Base-by-base conservation (phyloP, 148 eudicot species). In the Rhododendron henanense region DNA sequence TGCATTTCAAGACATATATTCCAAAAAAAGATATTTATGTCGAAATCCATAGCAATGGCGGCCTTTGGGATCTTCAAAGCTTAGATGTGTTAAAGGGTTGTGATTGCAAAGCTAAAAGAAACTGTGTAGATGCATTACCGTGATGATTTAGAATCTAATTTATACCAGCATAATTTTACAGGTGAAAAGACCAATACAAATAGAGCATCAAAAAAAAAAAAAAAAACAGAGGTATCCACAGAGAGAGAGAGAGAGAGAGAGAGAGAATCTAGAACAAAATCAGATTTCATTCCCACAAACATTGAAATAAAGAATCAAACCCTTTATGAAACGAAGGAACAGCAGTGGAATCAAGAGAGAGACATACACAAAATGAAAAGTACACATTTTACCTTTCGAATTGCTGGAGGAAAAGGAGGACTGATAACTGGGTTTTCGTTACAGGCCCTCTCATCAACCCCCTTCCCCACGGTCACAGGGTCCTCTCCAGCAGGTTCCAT, bases 401-500 rank as follows among this genome's bases (percentile, higher is more conserved):
- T 33, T 33, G 35, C 35, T 33, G 35, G 35, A 33, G 35, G 35
- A 33, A 33, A 33, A 33, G 35, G 35, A 33, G 35, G 1, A 33
- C 35, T 33, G 35, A 41, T 44, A 57, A 75, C 74, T 25, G 84
- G 63, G 65, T 53, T 37, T 41, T 71, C 31, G 67, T 80, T 23
- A 25, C 3, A 44, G 51, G 76, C 37, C 37, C 65, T 78, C 16
- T 83, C 57, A 83, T 67, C 86, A 79, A 28, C 50, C 51, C 84
- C 86, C 80, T 82, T 41, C 35, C 81, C 50, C 33, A 15, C 57
- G 19, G 57, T 53, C 57, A 53, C 37, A 86, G 86, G 83, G 11
- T 83, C 81, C 13, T 83, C 77, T 75, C 82, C 85, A 61, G 47
- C 81, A 83, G 86, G 35, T 65, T 77, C 88, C 89, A 88, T 88